These are phyloP conservation scores for Brettanomyces custersianus DNA, from an alignment of 805 yeast genomes.

Conservation along the genomic window DNA sequence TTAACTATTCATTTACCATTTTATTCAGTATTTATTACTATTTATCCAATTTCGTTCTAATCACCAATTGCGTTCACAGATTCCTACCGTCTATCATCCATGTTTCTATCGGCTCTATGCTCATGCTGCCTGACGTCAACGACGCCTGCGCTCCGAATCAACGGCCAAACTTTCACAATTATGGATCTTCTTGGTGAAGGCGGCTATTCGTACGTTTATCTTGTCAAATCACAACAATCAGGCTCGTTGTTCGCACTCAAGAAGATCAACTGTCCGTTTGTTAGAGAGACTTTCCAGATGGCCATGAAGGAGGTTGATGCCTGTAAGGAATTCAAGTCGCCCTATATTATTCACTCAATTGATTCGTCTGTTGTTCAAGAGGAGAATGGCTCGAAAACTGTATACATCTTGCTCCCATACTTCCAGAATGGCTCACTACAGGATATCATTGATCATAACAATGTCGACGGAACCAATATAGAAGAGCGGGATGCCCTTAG, in stretches of 20 bases:
- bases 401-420: slow-evolving; percentile 73
- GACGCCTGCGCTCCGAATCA: slow-evolving; percentile 54
- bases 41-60: no score
- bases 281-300: slow-evolving; percentile 60
- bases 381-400: slow-evolving; percentile 69
- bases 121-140: no score
- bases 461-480: slow-evolving; percentile 43
- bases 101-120: no score
- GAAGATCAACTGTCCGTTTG: slow-evolving; percentile 82
- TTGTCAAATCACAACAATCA: slow-evolving; percentile 46
- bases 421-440: slow-evolving; percentile 68
- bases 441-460: slow-evolving; percentile 61
- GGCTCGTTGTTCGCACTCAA: slow-evolving; percentile 63
- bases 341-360: slow-evolving; percentile 57
- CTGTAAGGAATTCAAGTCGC: slow-evolving; percentile 61
- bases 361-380: slow-evolving; percentile 70
- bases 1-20: no score
- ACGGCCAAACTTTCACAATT: slow-evolving; percentile 53
- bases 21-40: no score
- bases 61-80: no score
- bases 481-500: slow-evolving; percentile 57
- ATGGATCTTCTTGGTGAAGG: slow-evolving; percentile 80
- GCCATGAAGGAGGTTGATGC: slow-evolving; percentile 75
- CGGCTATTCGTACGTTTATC: slow-evolving; percentile 78
- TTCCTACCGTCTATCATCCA: no score